phyloP scores from a whole-genome alignment of 1,284 basidiomycete genomes.

The Ceratobasidium sp. region DNA sequence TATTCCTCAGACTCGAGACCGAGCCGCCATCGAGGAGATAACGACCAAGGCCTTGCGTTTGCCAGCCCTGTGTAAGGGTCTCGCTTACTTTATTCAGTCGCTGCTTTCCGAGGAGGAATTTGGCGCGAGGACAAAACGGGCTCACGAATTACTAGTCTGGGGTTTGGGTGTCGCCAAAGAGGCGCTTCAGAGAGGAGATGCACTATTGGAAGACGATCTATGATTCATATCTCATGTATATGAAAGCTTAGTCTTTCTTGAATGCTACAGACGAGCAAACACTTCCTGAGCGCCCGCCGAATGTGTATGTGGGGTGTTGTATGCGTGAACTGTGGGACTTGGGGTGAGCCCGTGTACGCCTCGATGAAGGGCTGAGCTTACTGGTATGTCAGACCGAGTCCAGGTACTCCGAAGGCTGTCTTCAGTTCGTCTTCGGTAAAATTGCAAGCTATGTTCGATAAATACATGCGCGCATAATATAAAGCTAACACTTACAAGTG shows the following conservation, averaged over 20 bases:
- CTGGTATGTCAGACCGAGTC: conserved; percentile 72
- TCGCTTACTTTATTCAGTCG: conserved; percentile 71
- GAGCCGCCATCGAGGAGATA: conserved; percentile 76
- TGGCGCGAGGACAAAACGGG: conserved; percentile 24
- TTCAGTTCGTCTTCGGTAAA: conserved; percentile 88
- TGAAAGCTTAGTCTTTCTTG: conserved; percentile 58
- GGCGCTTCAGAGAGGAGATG: conserved; percentile 30
- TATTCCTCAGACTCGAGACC: conserved; percentile 64
- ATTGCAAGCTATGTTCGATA: conserved; percentile 77
- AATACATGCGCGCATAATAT: conserved; percentile 19
- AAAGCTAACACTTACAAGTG: conserved; percentile 70
- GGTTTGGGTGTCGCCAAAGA: conserved; percentile 32
- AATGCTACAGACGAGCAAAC: conserved; percentile 82
- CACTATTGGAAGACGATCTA: conserved; percentile 37
- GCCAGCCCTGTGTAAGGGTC: conserved; percentile 73
- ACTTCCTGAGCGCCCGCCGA: conserved; percentile 82
- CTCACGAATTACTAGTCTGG: conserved; percentile 30
- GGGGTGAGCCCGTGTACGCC: neutral
- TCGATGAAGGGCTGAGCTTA: conserved; percentile 58
- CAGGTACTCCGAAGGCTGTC: conserved; percentile 66
- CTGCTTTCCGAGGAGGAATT: conserved; percentile 11
- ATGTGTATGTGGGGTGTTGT: conserved; percentile 77
- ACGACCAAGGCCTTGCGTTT: conserved; percentile 76
- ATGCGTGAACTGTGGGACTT: conserved; percentile 70
- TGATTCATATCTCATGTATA: conserved; percentile 12